Evolutionary conservation across 768 basidiomycete species (phyloP).

Genomic region (Podaxis pistillaris): DNA sequence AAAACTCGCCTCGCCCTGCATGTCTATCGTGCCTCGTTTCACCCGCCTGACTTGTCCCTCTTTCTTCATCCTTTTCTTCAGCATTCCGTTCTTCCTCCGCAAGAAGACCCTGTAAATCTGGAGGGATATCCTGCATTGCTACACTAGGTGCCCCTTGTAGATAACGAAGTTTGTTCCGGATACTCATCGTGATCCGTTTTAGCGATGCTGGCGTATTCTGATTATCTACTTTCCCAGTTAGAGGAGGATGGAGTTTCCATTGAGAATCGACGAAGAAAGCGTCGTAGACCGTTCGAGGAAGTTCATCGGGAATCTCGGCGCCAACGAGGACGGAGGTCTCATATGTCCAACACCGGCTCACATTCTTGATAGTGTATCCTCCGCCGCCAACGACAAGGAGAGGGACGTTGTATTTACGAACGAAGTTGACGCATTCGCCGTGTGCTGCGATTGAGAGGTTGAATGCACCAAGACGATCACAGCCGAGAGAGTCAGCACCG

Average conservation of each 20-base stretch:
- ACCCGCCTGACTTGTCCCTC: constrained; percentile 51
- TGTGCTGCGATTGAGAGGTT: constrained; percentile 97
- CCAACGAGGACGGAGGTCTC: constrained; percentile 94
- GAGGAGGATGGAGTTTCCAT: constrained; percentile 90
- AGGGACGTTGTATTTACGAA: constrained; percentile 89
- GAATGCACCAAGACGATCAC: constrained; percentile 94
- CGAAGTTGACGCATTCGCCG: constrained; percentile 97
- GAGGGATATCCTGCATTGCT: constrained; percentile 94
- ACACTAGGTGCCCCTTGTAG: constrained; percentile 96
- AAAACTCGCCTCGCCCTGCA: constrained; percentile 64
- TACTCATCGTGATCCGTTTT: constrained; percentile 83
- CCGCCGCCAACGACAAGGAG: constrained; percentile 92
- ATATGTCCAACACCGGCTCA: constrained; percentile 98
- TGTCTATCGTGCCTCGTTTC: constrained; percentile 54
- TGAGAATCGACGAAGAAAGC: constrained; percentile 89
- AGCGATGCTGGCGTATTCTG: constrained; percentile 81
- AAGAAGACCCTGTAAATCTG: constrained; percentile 78
- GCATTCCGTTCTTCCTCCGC: constrained; percentile 66
- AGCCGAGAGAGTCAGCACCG: constrained; percentile 94
- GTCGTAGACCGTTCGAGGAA: constrained; percentile 89
- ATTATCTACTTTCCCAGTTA: constrained; percentile 91
- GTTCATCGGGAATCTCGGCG: constrained; percentile 76
- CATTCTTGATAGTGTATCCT: constrained; percentile 96
- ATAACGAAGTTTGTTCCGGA: constrained; percentile 87
- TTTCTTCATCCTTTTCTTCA: constrained; percentile 74